Conservation (phyloP, 1,284 basidiomycete species). For the Puccinia polysora region DNA sequence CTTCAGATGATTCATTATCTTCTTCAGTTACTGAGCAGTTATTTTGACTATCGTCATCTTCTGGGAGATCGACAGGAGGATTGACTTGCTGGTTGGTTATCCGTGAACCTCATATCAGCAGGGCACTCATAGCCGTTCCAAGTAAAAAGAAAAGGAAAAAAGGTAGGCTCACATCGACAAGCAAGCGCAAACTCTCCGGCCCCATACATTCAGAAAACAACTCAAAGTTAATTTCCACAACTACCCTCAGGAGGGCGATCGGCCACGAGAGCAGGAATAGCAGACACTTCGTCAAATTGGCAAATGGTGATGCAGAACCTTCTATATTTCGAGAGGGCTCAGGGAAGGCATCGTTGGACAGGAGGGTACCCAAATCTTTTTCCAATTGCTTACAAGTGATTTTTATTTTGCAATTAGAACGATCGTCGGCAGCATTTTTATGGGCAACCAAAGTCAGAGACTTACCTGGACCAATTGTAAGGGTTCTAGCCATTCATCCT, state of each 20-base stretch:
- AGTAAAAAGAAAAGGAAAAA: not conserved
- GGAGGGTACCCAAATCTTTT: not conserved
- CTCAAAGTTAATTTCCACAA: constrained; percentile 32
- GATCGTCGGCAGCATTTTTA: not conserved
- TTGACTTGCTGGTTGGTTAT: constrained; percentile 30
- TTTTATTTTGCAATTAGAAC: not conserved
- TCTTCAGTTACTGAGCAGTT: not conserved
- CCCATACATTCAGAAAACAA: constrained; percentile 30
- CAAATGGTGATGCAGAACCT: constrained; percentile 12
- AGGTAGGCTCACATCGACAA: constrained; percentile 19
- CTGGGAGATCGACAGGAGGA: constrained; percentile 3
- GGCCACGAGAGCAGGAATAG: constrained; percentile 41
- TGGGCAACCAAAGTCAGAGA: not conserved
- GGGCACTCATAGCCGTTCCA: too few species aligned
- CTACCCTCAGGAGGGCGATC: constrained; percentile 17
- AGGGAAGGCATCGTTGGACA: not conserved
- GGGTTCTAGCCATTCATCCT: constrained; percentile 30
- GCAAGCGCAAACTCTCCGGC: constrained; percentile 12
- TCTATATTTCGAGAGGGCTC: not conserved
- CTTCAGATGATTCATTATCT: constrained; percentile 4
- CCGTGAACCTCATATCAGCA: too few species aligned
- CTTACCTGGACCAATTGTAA: constrained; percentile 16
- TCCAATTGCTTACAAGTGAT: not conserved
- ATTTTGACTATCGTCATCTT: constrained; percentile 8
- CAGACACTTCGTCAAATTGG: constrained; percentile 22